Conservation (phyloP, 306 rosid species). For the Lablab purpureus region DNA sequence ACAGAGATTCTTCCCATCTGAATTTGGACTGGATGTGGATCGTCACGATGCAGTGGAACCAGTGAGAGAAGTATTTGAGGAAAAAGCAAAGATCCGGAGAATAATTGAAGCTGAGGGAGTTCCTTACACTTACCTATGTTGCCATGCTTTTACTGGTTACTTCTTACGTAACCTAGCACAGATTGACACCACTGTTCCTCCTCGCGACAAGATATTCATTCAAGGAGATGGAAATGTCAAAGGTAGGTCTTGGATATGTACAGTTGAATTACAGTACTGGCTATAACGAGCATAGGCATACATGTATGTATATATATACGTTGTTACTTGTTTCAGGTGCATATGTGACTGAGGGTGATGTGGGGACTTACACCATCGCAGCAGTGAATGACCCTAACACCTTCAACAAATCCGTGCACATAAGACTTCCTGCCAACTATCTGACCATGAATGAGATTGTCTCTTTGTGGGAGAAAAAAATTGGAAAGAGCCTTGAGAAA, state of each 20-base stretch:
- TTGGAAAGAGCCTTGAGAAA: constrained; percentile 51
- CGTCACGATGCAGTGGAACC: constrained; percentile 47
- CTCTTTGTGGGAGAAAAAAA: constrained; percentile 59
- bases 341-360: constrained; percentile 53
- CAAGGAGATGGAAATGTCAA: constrained; percentile 61
- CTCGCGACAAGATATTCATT: constrained; percentile 50
- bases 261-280: too few species aligned
- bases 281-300: too few species aligned
- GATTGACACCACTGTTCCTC: constrained; percentile 44
- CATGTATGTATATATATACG: too few species aligned
- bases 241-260: constrained; percentile 43
- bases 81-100: constrained; percentile 47
- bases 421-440: constrained; percentile 52
- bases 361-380: constrained; percentile 47
- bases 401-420: constrained; percentile 54
- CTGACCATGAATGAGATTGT: constrained; percentile 50
- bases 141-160: constrained; percentile 48
- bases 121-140: constrained; percentile 53
- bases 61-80: constrained; percentile 33
- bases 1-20: constrained; percentile 59
- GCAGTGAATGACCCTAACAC: constrained; percentile 60
- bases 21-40: constrained; percentile 58
- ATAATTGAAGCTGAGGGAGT: constrained; percentile 49
- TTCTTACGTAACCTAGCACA: constrained; percentile 51
- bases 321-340: constrained; percentile 25